Base-by-base conservation (phyloP, 2,329 filamentous ascomycete genomes). In the Furcasterigmium sp. region DNA sequence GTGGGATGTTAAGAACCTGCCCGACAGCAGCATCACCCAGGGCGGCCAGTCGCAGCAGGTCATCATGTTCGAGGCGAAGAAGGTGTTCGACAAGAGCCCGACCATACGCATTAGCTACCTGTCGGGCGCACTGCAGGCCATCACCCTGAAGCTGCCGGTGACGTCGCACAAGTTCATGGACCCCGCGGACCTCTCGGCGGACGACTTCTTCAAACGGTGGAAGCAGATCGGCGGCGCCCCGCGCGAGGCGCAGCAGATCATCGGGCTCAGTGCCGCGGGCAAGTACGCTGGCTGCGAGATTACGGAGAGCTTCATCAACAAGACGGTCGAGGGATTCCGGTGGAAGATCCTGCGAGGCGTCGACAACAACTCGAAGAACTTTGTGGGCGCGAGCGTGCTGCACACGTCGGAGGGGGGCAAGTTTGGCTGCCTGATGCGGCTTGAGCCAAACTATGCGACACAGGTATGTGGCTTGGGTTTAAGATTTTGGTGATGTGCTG, bases 151-250 rank as follows among this genome's bases (percentile, higher is more conserved):
- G 62, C 75, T 98, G 5, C 93, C 93, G 0, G 79, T 98, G 4
- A 73, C 87, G 1, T 79, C 91, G 42, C 91, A 97, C 66, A 95
- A 96, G 62, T 98, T 95, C 59, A 96, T 97, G 90, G 91, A 96
- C 50, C 81, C 87, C 0, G 91, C 93, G 0, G 85, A 93, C 44
- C 72, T 98, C 30, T 80, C 80, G 7, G 82, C 85, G 0, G 93
- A 98, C 41, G 93, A 98, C 60, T 98, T 97, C 67, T 98, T 98
- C 78, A 96, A 94, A 73, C 78, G 94, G 41, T 98, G 93, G 93
- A 94, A 95, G 73, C 93, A 98, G 67, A 97, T 98, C 55, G 93
- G 93, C 11, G 89, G 87, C 5, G 80, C 81, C 2, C 84, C 91
- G 1, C 80, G 94, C 23, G 94, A 98, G 64, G 84, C 87, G 0